A percentile compares a stretch with the other conserved stretches of the same genome.
phyloP scores from a whole-genome alignment of 2,329 filamentous ascomycete genomes.

The Colletotrichum sp. region DNA sequence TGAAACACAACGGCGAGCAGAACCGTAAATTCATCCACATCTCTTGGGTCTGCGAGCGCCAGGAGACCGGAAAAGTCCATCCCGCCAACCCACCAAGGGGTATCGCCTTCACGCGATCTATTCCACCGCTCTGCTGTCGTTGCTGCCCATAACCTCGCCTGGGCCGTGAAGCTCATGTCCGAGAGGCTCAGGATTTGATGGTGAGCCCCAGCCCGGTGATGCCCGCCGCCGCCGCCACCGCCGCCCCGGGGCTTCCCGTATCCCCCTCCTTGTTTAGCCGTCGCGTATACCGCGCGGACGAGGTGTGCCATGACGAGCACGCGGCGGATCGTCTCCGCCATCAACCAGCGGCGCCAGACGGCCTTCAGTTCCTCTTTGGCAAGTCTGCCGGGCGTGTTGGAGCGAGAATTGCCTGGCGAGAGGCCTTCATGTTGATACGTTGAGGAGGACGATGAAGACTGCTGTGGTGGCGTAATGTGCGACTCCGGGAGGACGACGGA shows the following conservation, averaged over 20 bases:
- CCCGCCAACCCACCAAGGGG: conserved; percentile 21
- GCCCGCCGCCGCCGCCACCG: not conserved
- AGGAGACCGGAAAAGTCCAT: conserved; percentile 23
- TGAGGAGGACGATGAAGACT: not conserved
- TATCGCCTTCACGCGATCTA: conserved; percentile 12
- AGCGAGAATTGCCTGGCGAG: conserved; percentile 9
- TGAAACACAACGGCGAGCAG: conserved; percentile 18
- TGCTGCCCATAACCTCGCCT: conserved; percentile 22
- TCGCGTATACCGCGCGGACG: conserved; percentile 20
- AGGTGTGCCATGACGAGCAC: conserved; percentile 20
- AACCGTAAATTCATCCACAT: conserved; percentile 22
- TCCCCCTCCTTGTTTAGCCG: conserved; percentile 17
- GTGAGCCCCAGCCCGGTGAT: not conserved
- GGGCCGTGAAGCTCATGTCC: conserved; percentile 23
- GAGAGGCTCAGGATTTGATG: conserved; percentile 8
- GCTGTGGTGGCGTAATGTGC: not conserved
- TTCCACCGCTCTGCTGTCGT: conserved; percentile 23
- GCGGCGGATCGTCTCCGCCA: conserved; percentile 22
- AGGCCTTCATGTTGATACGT: conserved; percentile 7
- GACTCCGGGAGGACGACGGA: not conserved
- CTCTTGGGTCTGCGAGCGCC: conserved; percentile 17
- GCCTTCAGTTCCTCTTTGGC: conserved; percentile 19
- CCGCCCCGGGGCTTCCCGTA: not conserved
- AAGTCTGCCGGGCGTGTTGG: conserved; percentile 7
- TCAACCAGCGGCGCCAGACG: conserved; percentile 23